Conservation (phyloP, 2,329 filamentous ascomycete genomes). For the Hansfordia pulvinata region DNA sequence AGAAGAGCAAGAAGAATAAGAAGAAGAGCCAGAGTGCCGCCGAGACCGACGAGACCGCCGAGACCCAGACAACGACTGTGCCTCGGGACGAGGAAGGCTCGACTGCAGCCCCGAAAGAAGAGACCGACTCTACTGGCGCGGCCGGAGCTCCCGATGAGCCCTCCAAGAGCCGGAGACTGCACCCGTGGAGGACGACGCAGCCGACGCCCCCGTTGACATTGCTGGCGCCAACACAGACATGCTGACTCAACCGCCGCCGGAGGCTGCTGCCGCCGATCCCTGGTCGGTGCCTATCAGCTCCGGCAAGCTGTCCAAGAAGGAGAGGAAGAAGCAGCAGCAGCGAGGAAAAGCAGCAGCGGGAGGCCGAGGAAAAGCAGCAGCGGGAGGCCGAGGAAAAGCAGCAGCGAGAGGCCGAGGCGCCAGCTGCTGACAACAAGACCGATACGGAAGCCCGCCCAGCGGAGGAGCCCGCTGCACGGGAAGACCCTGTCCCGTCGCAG, state of each 20-base stretch:
- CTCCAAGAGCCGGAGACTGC: too few relatives aligned
- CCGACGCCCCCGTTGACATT: neutral
- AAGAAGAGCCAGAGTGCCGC: constrained; percentile 10
- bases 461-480: constrained; percentile 3
- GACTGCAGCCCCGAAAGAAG: too few relatives aligned
- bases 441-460: too few relatives aligned
- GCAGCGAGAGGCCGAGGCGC: neutral
- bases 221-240: neutral
- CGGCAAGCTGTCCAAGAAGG: constrained; percentile 20
- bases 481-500: constrained; percentile 2
- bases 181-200: neutral
- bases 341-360: constrained; percentile 9
- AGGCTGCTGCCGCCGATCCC: neutral
- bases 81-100: too few relatives aligned
- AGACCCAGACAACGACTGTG: too few relatives aligned
- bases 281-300: constrained; percentile 1
- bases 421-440: too few relatives aligned
- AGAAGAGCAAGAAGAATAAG: constrained; percentile 19
- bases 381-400: neutral
- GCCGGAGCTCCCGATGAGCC: too few relatives aligned
- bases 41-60: too few relatives aligned
- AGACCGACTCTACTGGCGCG: too few relatives aligned
- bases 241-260: neutral
- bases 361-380: neutral
- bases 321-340: constrained; percentile 6